phyloP scores from a whole-genome alignment of 768 basidiomycete genomes.

The Rickenella mellea region DNA sequence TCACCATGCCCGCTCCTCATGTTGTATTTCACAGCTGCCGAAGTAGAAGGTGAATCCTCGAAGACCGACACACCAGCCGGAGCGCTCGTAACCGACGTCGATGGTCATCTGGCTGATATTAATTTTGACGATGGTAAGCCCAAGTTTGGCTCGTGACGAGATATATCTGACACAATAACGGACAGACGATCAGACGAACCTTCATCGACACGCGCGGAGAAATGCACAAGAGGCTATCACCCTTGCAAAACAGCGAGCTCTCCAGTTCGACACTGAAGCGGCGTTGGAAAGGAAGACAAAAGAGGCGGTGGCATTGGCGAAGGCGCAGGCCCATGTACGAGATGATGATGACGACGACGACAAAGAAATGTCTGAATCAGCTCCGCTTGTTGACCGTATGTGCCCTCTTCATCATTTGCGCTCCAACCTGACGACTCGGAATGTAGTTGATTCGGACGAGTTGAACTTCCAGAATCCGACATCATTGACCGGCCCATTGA shows the following conservation, averaged over 20 bases:
- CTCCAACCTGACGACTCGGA: neutral
- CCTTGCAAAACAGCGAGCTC: conserved; percentile 68
- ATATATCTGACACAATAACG: neutral
- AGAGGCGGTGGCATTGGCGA: conserved; percentile 63
- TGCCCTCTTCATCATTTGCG: conserved; percentile 2
- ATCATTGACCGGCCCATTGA: conserved; percentile 72
- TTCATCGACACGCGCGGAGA: conserved; percentile 73
- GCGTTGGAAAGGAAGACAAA: conserved; percentile 74
- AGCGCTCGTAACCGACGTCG: conserved; percentile 19
- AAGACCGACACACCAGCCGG: conserved; percentile 41
- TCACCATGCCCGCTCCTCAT: neutral
- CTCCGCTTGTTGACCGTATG: conserved; percentile 64
- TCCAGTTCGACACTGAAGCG: conserved; percentile 79
- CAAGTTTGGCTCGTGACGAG: conserved; percentile 3
- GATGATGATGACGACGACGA: conserved; percentile 34
- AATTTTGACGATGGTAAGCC: conserved; percentile 84
- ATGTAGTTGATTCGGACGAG: conserved; percentile 85
- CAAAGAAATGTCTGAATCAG: conserved; percentile 14
- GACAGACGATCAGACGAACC: conserved; percentile 79
- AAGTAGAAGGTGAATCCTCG: conserved; percentile 55
- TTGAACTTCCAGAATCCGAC: conserved; percentile 99
- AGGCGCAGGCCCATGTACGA: conserved; percentile 34
- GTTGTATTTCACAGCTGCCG: conserved; percentile 44
- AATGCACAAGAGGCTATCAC: conserved; percentile 87
- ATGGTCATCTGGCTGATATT: conserved; percentile 59